These are phyloP conservation scores for Fraxinus anomala DNA, from an alignment of 257 asterid species.

Conservation along the genomic window DNA sequence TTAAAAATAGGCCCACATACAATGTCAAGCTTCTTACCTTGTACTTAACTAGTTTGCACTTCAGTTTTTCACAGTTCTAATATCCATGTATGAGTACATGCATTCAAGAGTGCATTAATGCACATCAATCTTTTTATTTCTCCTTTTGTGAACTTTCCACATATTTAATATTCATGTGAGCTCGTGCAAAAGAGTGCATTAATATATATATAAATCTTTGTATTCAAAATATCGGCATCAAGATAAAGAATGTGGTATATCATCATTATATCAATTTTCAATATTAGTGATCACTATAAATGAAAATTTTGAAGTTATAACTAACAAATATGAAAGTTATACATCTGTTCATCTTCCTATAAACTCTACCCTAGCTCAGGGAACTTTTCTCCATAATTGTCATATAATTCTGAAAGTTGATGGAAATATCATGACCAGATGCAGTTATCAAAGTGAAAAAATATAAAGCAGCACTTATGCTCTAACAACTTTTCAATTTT, in stretches of 20 bases:
- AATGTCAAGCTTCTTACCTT: background rate
- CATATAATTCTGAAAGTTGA: background rate
- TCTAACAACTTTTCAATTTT: background rate
- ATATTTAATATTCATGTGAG: background rate
- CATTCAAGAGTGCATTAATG: background rate
- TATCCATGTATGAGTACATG: background rate
- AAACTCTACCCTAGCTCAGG: background rate
- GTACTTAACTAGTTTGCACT: background rate
- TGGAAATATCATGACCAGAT: background rate
- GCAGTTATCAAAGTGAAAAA: background rate
- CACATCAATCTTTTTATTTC: background rate
- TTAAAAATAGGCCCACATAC: background rate
- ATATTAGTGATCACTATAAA: too few relatives aligned
- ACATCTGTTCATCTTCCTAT: background rate
- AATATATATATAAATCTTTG: too few relatives aligned
- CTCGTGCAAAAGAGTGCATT: background rate
- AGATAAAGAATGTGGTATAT: background rate
- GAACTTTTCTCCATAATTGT: background rate
- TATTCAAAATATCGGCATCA: background rate
- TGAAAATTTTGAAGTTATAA: background rate
- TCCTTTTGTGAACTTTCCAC: background rate
- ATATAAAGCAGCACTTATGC: background rate
- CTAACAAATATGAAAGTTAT: background rate
- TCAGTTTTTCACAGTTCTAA: background rate
- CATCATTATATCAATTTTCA: background rate